Evolutionary conservation across 306 rosid species (phyloP).

Genomic region (Sophora flavescens): DNA sequence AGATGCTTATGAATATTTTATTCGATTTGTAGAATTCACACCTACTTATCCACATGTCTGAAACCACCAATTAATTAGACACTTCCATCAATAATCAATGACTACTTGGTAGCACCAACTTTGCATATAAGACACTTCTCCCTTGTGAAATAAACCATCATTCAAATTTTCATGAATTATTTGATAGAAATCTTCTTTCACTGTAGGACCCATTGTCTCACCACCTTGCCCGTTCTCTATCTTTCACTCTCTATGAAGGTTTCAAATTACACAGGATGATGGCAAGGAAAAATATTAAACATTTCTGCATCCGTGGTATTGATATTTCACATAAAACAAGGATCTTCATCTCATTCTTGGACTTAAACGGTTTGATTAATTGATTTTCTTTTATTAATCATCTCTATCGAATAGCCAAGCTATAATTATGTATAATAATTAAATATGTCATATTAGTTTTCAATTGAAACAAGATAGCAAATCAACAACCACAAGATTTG

Average conservation of each 20-base stretch:
- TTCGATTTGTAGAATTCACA: neutral
- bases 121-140: slow-evolving; percentile 4
- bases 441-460: neutral
- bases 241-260: neutral
- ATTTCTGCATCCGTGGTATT: neutral
- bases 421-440: neutral
- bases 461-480: neutral
- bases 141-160: neutral
- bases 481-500: neutral
- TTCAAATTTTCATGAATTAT: slow-evolving; percentile 33
- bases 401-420: neutral
- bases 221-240: neutral
- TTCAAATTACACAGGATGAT: neutral
- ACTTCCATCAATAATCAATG: slow-evolving; percentile 12
- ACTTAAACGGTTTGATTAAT: neutral
- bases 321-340: neutral
- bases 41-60: slow-evolving; percentile 35
- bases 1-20: slow-evolving; percentile 24
- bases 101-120: slow-evolving; percentile 38
- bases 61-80: slow-evolving; percentile 20
- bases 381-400: neutral
- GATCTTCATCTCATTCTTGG: neutral
- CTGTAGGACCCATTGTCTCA: neutral
- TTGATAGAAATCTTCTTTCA: slow-evolving; percentile 16
- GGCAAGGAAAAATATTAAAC: neutral